A percentile compares a stretch with the other conserved stretches of the same genome.
These are phyloP conservation scores for Fusarium sp. DNA, from an alignment of 2,329 filamentous ascomycete genomes.

Conservation along the genomic window DNA sequence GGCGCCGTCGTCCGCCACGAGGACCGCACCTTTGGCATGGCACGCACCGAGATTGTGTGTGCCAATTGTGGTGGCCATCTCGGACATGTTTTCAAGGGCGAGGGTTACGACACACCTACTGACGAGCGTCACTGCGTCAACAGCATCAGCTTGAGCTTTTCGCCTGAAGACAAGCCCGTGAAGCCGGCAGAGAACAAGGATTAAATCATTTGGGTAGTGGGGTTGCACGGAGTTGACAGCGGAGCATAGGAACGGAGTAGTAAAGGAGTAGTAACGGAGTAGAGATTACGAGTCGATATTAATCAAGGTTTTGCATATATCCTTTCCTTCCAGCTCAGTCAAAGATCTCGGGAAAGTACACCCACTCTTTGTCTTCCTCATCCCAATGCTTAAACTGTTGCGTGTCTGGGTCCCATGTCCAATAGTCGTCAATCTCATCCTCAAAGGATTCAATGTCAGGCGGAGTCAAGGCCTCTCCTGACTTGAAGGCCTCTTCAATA, in stretches of 20 bases:
- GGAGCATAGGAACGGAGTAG: background rate
- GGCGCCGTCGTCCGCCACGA: slow-evolving; percentile 85
- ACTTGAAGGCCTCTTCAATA: slow-evolving; percentile 30
- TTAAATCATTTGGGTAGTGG: slow-evolving; percentile 22
- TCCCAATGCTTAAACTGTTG: slow-evolving; percentile 40
- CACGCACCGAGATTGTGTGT: slow-evolving; percentile 91
- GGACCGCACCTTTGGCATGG: slow-evolving; percentile 81
- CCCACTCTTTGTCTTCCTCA: slow-evolving; percentile 31
- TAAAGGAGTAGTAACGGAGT: background rate
- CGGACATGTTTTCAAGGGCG: slow-evolving; percentile 94
- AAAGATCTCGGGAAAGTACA: slow-evolving; percentile 40
- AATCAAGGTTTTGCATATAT: background rate
- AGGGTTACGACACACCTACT: slow-evolving; percentile 82
- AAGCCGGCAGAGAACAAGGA: slow-evolving; percentile 49
- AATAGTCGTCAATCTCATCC: slow-evolving; percentile 36
- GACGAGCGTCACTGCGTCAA: slow-evolving; percentile 98
- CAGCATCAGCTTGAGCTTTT: slow-evolving; percentile 87
- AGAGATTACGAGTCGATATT: background rate
- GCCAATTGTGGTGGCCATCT: slow-evolving; percentile 92
- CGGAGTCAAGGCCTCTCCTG: slow-evolving; percentile 28
- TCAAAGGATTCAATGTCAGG: slow-evolving; percentile 35
- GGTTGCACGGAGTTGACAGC: slow-evolving; percentile 1
- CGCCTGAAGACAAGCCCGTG: slow-evolving; percentile 64
- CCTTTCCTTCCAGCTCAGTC: slow-evolving; percentile 25
- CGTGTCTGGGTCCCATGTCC: slow-evolving; percentile 33